Evolutionary conservation across 805 yeast genomes (phyloP).

Genomic region (Yamadazyma akitaensis): DNA sequence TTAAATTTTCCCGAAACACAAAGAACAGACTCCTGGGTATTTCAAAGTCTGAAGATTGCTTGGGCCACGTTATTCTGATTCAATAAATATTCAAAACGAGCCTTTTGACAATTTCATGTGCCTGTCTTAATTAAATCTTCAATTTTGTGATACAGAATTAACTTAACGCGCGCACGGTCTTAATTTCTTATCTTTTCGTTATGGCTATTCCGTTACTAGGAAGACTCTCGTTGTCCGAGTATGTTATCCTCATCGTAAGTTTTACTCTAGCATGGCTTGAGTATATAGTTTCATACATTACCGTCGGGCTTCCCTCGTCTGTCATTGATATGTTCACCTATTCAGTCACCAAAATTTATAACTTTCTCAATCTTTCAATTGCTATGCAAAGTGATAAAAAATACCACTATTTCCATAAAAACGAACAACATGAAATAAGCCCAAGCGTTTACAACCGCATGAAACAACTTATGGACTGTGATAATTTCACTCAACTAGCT

Average conservation of each 20-base stretch:
- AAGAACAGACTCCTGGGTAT: too few species aligned
- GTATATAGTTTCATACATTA: constrained; percentile 41
- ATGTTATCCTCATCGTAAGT: constrained; percentile 45
- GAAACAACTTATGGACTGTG: constrained; percentile 43
- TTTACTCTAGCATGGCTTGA: constrained; percentile 50
- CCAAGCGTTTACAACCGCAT: constrained; percentile 26
- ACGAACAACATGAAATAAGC: constrained; percentile 11
- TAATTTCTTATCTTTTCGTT: background rate
- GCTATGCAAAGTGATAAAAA: constrained; percentile 11
- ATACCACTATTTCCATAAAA: constrained; percentile 24
- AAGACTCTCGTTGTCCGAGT: constrained; percentile 46
- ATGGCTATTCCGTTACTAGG: constrained; percentile 45
- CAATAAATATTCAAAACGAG: too few species aligned
- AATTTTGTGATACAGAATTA: background rate
- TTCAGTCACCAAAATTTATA: constrained; percentile 25
- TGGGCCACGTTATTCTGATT: too few species aligned
- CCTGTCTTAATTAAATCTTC: background rate
- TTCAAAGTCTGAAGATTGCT: too few species aligned
- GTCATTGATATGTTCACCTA: constrained; percentile 36
- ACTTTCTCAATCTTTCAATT: constrained; percentile 7
- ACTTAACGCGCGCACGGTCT: background rate
- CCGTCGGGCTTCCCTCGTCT: constrained; percentile 43
- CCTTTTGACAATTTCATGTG: background rate
- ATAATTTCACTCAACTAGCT: constrained; percentile 63
- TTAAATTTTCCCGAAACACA: too few species aligned